These are phyloP conservation scores for Tilletia setariae DNA, from an alignment of 1,284 basidiomycete genomes.

Conservation along the genomic window DNA sequence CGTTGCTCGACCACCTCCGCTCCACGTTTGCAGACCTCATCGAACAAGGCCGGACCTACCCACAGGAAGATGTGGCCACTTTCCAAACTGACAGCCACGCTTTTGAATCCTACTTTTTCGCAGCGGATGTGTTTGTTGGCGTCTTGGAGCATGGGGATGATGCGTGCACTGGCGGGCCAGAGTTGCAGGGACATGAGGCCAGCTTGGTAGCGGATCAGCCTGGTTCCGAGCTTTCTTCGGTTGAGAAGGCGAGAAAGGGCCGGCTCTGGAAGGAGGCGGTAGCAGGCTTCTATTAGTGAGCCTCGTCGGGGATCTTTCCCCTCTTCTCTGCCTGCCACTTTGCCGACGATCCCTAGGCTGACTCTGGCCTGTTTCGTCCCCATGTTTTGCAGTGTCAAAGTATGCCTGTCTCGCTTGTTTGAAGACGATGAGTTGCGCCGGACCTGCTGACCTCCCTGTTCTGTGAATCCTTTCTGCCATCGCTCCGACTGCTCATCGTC, in stretches of 20 bases:
- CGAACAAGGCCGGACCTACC: slow-evolving; percentile 15
- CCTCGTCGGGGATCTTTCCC: background rate
- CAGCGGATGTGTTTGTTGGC: slow-evolving; percentile 1
- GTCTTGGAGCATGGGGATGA: background rate
- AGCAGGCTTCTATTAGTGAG: slow-evolving; percentile 67
- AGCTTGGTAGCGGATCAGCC: background rate
- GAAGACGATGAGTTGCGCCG: slow-evolving; percentile 16
- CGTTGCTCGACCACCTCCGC: background rate
- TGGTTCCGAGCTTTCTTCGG: background rate
- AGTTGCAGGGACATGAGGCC: background rate
- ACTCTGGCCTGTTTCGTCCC: background rate
- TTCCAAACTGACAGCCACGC: background rate
- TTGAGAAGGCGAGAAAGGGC: background rate
- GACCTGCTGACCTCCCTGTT: no score
- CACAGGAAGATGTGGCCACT: background rate
- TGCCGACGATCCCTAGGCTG: background rate
- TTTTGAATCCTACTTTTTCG: slow-evolving; percentile 9
- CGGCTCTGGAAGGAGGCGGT: slow-evolving; percentile 67
- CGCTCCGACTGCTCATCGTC: slow-evolving; percentile 13
- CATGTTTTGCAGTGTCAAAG: slow-evolving; percentile 6
- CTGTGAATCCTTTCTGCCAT: slow-evolving; percentile 58
- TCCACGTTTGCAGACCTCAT: background rate
- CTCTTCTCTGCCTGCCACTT: background rate
- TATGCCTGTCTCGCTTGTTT: slow-evolving; percentile 11
- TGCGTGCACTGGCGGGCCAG: background rate